Evolutionary conservation across 805 yeast genomes (phyloP).

Genomic region (Sungouiozyma ichnusensis): DNA sequence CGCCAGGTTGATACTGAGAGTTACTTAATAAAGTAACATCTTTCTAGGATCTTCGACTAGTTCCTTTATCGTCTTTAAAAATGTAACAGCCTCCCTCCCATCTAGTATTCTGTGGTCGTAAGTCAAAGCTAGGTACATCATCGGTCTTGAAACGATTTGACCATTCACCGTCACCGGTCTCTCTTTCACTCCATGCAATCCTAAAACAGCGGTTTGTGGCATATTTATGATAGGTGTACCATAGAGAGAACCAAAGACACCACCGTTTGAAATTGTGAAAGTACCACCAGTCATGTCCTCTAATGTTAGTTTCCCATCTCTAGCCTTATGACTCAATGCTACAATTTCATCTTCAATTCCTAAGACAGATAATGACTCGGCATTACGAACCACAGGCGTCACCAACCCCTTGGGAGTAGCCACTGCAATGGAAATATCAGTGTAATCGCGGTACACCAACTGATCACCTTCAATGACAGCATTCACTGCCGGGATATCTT

Average conservation of each 20-base stretch:
- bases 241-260: conserved; percentile 93
- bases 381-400: conserved; percentile 95
- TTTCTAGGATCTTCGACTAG: conserved; percentile 97
- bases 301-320: conserved; percentile 90
- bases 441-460: conserved; percentile 91
- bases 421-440: conserved; percentile 91
- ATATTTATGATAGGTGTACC: conserved; percentile 98
- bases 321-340: conserved; percentile 78
- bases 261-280: conserved; percentile 97
- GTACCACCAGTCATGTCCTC: conserved; percentile 99
- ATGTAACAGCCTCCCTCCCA: conserved; percentile 97
- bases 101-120: conserved; percentile 97
- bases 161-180: conserved; percentile 96
- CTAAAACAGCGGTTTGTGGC: conserved; percentile 97
- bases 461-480: conserved; percentile 93
- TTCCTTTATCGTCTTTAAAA: conserved; percentile 93
- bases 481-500: conserved; percentile 89
- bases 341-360: conserved; percentile 85
- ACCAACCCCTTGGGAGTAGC: conserved; percentile 99
- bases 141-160: conserved; percentile 92
- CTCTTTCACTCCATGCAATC: conserved; percentile 94
- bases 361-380: conserved; percentile 78
- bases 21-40: conserved; percentile 56
- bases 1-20: too few relatives aligned
- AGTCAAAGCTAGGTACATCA: conserved; percentile 98